Conservation (phyloP, 495 filamentous ascomycete genomes). For the Mycothermus thermophilus region DNA sequence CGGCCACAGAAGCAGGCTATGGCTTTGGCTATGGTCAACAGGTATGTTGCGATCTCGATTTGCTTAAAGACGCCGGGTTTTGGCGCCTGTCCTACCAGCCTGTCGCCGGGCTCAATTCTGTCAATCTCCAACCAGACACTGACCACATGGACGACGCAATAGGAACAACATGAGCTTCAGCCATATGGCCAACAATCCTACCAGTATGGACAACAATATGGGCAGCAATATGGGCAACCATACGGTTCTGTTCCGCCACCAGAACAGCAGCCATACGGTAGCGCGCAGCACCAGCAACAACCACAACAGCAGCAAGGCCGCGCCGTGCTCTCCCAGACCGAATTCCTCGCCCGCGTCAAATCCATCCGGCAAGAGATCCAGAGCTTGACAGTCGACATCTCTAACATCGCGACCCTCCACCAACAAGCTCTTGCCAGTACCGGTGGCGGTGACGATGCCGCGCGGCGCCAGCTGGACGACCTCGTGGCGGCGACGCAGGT, state of each 20-base stretch:
- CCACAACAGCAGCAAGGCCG: constrained; percentile 18
- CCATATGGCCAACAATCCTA: constrained; percentile 10
- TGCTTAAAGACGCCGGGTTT: too few species aligned
- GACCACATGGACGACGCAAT: too few species aligned
- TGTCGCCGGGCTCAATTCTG: too few species aligned
- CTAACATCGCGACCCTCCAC: constrained; percentile 44
- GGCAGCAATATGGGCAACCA: constrained; percentile 10
- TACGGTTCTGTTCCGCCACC: constrained; percentile 1
- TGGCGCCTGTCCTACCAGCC: too few species aligned
- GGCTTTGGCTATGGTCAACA: constrained; percentile 28
- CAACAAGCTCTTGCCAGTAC: constrained; percentile 41
- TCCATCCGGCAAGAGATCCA: constrained; percentile 43
- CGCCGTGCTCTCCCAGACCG: constrained; percentile 34
- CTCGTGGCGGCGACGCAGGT: constrained; percentile 50
- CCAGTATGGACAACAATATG: constrained; percentile 5
- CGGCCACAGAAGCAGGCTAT: constrained; percentile 35
- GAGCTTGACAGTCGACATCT: constrained; percentile 38
- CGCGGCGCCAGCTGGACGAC: constrained; percentile 39
- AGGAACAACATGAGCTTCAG: constrained; percentile 31
- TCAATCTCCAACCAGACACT: too few species aligned
- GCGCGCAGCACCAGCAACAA: too few species aligned
- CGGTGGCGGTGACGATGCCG: constrained; percentile 17
- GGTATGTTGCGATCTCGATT: constrained; percentile 6
- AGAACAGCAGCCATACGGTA: constrained; percentile 7
- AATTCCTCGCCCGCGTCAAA: constrained; percentile 48